Evolutionary conservation across 176 grass and related monocot genomes (phyloP).

Genomic region (Thalia dealbata): DNA sequence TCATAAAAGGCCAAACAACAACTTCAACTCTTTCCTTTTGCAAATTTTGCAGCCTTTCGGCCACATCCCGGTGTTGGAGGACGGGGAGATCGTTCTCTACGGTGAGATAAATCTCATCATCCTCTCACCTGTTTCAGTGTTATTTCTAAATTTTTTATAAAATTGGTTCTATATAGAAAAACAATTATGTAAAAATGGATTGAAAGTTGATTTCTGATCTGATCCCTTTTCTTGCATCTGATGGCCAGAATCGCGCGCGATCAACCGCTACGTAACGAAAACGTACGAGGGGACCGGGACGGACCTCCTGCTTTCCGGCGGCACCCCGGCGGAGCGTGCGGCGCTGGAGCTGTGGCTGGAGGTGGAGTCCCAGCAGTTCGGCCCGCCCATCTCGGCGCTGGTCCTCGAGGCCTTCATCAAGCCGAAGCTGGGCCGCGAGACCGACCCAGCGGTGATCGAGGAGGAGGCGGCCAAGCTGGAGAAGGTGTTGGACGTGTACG

Average conservation of each 20-base stretch:
- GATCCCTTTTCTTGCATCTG: not conserved
- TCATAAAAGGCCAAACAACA: too few species aligned
- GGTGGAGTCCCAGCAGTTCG: conserved; percentile 69
- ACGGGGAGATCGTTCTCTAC: conserved; percentile 51
- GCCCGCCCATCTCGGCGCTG: conserved; percentile 9
- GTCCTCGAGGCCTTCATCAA: conserved; percentile 48
- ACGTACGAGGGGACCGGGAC: conserved; percentile 38
- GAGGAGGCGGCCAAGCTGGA: conserved; percentile 28
- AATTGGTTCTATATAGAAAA: too few species aligned
- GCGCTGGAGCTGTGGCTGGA: conserved; percentile 64
- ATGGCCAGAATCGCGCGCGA: conserved; percentile 61
- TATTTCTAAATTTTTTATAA: too few species aligned
- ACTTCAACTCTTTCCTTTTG: not conserved
- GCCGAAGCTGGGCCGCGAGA: conserved; percentile 31
- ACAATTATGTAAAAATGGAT: too few species aligned
- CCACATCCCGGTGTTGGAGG: conserved; percentile 67
- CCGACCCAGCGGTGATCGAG: conserved; percentile 39
- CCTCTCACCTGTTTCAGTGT: too few species aligned
- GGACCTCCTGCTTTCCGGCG: conserved; percentile 21
- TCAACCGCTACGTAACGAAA: conserved; percentile 56
- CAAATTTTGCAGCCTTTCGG: conserved; percentile 62
- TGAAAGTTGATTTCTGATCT: not conserved
- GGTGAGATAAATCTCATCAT: conserved; percentile 25
- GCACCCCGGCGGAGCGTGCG: conserved; percentile 15
- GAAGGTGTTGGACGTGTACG: conserved; percentile 70